Base-by-base conservation (phyloP, 257 asterid species). In the Salvia rosmarinus region DNA sequence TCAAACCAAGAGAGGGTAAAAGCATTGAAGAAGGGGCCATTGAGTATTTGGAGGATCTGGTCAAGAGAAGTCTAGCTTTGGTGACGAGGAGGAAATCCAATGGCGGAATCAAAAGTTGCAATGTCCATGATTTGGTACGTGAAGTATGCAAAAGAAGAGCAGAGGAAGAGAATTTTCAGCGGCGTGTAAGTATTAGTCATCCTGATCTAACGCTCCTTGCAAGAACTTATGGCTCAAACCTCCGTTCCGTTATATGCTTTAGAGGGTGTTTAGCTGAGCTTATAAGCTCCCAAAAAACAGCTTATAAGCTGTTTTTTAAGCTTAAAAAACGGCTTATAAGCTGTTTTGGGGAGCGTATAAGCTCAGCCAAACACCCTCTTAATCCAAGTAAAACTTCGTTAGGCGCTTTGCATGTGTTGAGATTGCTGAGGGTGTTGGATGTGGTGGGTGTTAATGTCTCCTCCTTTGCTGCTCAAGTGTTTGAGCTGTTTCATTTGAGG, bases 401-500 rank as follows among this genome's bases (percentile, higher is more conserved):
- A 13, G 43, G 5, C 42, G 20, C 42, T 2, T 11, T 57, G 2
- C 9, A 20, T 0, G 30, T 28, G 64, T 28, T 57, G 21, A 57
- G 11, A 6, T 30, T 57, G 43, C 21, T 57, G 20, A 30, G 64
- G 43, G 43, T 57, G 20, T 13, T 57, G 12, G 64, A 57, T 14
- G 64, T 57, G 43, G 64, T 57, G 20, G 64, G 30, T 4, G 30
- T 43, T 0, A 43, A 57, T 13, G 56, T 25, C 0, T 49, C 16
- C 4, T 16, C 56, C 3, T 12, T 57, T 5, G 47, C 57, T 4
- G 16, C 13, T 66, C 10, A 9, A 0, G 40, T 66, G 12, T 66
- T 66, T 4, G 43, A 28, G 19, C 30, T 68, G 2, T 55, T 69
- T 40, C 74, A 69, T 23, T 17, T 69, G 32, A 67, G 74, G 47